phyloP scores from a whole-genome alignment of 208 protist genomes.

The Leishmania turanica region DNA sequence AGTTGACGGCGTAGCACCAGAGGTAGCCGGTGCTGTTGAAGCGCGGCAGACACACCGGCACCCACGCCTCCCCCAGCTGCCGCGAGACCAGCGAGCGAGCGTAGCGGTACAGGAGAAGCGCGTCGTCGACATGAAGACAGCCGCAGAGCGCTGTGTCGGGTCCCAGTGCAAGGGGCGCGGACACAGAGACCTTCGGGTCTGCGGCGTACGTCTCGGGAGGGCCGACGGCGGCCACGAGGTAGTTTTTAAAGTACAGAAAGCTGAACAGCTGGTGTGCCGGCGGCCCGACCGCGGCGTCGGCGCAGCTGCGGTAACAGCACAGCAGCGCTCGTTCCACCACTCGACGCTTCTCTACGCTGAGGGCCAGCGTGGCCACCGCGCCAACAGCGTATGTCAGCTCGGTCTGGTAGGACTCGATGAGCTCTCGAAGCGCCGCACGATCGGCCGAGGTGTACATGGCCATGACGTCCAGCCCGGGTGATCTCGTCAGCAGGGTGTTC shows the following conservation, averaged over 20 bases:
- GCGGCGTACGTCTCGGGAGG: conserved; percentile 27
- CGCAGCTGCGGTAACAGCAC: conserved; percentile 9
- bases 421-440: conserved; percentile 39
- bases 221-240: conserved; percentile 28
- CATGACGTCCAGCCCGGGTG: conserved; percentile 65
- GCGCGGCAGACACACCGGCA: conserved; percentile 70
- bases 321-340: conserved; percentile 26
- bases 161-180: conserved; percentile 14
- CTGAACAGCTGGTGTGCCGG: conserved; percentile 52
- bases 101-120: conserved; percentile 68
- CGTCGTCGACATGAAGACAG: conserved; percentile 53
- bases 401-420: conserved; percentile 51
- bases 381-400: conserved; percentile 52
- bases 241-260: conserved; percentile 20
- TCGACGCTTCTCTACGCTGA: conserved; percentile 21
- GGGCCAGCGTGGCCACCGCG: conserved; percentile 41
- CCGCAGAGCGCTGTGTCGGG: conserved; percentile 17
- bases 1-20: conserved; percentile 70
- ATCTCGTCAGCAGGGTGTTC: conserved; percentile 39
- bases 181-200: background rate
- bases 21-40: conserved; percentile 80
- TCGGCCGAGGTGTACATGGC: conserved; percentile 59
- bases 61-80: conserved; percentile 72
- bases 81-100: conserved; percentile 40
- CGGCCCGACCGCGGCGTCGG: conserved; percentile 13